Evolutionary conservation across 345 rosid genomes (phyloP).

Genomic region (Melastoma malabathricum): DNA sequence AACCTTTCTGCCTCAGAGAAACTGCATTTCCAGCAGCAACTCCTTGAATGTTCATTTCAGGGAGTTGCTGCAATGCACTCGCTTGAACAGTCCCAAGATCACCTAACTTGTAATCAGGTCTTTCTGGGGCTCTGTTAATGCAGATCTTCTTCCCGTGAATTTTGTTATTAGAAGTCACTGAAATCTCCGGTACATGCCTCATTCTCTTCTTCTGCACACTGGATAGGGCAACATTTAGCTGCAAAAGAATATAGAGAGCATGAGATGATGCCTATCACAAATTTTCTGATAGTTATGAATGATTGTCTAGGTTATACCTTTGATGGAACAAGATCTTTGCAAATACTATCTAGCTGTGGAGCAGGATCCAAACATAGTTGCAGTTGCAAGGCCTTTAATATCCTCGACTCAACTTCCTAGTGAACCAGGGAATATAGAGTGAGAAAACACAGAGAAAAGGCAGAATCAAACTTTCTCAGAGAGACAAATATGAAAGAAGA

Average conservation of each 20-base stretch:
- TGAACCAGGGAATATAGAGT: slow-evolving; percentile 3
- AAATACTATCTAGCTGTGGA: slow-evolving; percentile 80
- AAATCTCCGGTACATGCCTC: slow-evolving; percentile 50
- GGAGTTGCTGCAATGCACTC: slow-evolving; percentile 39
- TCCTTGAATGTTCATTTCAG: slow-evolving; percentile 48
- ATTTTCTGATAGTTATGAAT: neutral
- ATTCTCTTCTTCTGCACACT: slow-evolving; percentile 58
- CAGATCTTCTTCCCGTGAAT: slow-evolving; percentile 68
- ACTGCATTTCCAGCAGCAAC: slow-evolving; percentile 32
- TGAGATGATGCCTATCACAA: neutral
- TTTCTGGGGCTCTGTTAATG: slow-evolving; percentile 55
- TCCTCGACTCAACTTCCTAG: slow-evolving; percentile 94
- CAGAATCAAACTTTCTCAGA: slow-evolving; percentile 1
- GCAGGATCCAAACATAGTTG: slow-evolving; percentile 78
- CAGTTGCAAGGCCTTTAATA: slow-evolving; percentile 88
- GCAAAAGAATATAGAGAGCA: slow-evolving; percentile 10
- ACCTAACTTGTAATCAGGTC: slow-evolving; percentile 39
- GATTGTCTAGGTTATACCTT: slow-evolving; percentile 31
- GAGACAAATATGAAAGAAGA: slow-evolving; percentile 1
- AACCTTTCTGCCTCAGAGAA: slow-evolving; percentile 42
- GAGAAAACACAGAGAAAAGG: neutral
- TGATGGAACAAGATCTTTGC: slow-evolving; percentile 27
- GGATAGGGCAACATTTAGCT: slow-evolving; percentile 64
- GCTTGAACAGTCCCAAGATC: slow-evolving; percentile 37
- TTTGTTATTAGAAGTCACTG: slow-evolving; percentile 44